phyloP scores from a whole-genome alignment of 495 filamentous ascomycete genomes.

The Evansstolkia leycettana region DNA sequence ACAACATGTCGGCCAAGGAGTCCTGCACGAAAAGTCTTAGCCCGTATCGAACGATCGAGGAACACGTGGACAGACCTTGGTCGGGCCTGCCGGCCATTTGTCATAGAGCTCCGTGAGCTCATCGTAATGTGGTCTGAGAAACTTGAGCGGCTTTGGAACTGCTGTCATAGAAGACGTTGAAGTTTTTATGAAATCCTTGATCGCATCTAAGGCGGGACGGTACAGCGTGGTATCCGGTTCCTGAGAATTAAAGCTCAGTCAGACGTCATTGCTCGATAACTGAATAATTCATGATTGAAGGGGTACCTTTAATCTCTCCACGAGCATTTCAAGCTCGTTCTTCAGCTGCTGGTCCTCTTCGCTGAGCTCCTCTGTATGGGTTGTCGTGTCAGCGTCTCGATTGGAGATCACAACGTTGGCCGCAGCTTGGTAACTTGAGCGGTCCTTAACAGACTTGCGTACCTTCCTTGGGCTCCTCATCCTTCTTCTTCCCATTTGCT shows the following conservation, averaged over 20 bases:
- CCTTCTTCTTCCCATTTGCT: slow-evolving; percentile 62
- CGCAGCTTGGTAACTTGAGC: neutral
- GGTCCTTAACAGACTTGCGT: slow-evolving; percentile 9
- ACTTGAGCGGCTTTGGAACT: slow-evolving; percentile 96
- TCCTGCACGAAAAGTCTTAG: slow-evolving; percentile 29
- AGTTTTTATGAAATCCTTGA: slow-evolving; percentile 96
- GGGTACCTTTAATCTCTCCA: slow-evolving; percentile 81
- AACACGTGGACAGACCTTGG: slow-evolving; percentile 47
- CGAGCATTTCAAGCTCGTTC: slow-evolving; percentile 95
- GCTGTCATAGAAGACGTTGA: slow-evolving; percentile 99
- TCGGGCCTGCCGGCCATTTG: slow-evolving; percentile 66
- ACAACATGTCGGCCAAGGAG: slow-evolving; percentile 87
- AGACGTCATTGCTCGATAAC: slow-evolving; percentile 10
- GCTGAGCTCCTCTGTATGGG: slow-evolving; percentile 69
- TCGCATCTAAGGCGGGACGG: slow-evolving; percentile 80
- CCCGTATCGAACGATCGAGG: neutral
- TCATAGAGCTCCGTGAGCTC: slow-evolving; percentile 77
- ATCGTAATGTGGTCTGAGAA: slow-evolving; percentile 90
- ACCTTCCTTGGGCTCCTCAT: slow-evolving; percentile 51
- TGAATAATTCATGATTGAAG: slow-evolving; percentile 1
- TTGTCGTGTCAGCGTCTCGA: slow-evolving; percentile 5
- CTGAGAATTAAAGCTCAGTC: slow-evolving; percentile 28
- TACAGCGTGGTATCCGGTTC: slow-evolving; percentile 82
- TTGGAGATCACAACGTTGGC: neutral
- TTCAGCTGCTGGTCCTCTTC: slow-evolving; percentile 98